phyloP scores from a whole-genome alignment of 2,329 filamentous ascomycete genomes.

The Paecilomyces sp. region DNA sequence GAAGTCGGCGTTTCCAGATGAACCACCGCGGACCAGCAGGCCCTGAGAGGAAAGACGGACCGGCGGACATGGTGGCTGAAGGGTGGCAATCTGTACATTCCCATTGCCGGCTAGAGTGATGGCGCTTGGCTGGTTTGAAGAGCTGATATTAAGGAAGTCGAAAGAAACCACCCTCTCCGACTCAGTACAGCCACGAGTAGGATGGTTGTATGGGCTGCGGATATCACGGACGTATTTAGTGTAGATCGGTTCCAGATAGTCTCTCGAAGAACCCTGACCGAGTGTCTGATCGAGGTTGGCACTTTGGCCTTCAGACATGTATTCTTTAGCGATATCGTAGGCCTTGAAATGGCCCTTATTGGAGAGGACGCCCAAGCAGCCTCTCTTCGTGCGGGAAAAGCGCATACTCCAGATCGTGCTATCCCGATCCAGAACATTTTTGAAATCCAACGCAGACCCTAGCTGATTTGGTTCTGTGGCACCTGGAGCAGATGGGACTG shows the following conservation, averaged over 20 bases:
- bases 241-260: constrained; percentile 37
- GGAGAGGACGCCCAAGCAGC: constrained; percentile 52
- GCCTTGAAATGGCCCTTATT: constrained; percentile 54
- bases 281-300: constrained; percentile 32
- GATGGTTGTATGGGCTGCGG: constrained; percentile 39
- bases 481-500: constrained; percentile 25
- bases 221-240: constrained; percentile 41
- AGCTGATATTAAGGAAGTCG: constrained; percentile 49
- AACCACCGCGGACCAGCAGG: constrained; percentile 22
- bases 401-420: constrained; percentile 56
- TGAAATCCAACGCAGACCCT: constrained; percentile 52
- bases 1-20: constrained; percentile 21
- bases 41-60: constrained; percentile 32
- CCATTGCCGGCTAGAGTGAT: constrained; percentile 48
- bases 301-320: constrained; percentile 30
- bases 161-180: constrained; percentile 50
- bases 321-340: constrained; percentile 49
- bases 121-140: constrained; percentile 43
- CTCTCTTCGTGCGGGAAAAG: constrained; percentile 52
- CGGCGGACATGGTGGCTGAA: constrained; percentile 35
- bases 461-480: constrained; percentile 25
- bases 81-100: constrained; percentile 42
- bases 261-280: constrained; percentile 31
- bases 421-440: constrained; percentile 45
- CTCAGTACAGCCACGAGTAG: constrained; percentile 35